A percentile compares a stretch with the other conserved stretches of the same genome.
Conservation (phyloP, 169 alveolate species). For the Perkinsus chesapeaki region DNA sequence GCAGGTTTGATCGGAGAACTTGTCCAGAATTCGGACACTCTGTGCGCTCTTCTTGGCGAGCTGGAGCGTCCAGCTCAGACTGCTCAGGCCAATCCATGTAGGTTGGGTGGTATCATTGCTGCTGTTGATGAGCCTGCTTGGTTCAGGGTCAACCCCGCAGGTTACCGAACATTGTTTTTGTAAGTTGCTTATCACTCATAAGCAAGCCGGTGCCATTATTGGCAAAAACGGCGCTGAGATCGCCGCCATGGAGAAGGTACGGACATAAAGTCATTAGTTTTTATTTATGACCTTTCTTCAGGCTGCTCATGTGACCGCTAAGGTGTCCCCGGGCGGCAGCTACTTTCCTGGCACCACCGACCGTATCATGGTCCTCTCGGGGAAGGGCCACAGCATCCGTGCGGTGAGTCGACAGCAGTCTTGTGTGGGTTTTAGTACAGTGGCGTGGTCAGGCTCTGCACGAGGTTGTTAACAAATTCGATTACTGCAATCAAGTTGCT, state of each 20-base stretch:
- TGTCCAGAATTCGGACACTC: neutral
- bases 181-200: neutral
- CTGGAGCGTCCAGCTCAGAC: neutral
- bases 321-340: neutral
- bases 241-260: neutral
- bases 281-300: neutral
- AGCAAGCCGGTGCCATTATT: neutral
- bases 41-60: neutral
- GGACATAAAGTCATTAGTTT: neutral
- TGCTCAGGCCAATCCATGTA: neutral
- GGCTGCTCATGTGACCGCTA: neutral
- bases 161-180: neutral
- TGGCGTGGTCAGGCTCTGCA: neutral
- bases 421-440: neutral
- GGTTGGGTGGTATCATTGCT: neutral
- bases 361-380: neutral
- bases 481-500: neutral
- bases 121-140: neutral
- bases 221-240: neutral
- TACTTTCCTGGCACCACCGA: neutral
- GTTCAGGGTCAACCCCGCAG: neutral
- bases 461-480: neutral
- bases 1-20: neutral
- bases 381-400: neutral
- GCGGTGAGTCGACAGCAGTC: neutral